A percentile compares a stretch with the other conserved stretches of the same genome.
Evolutionary conservation across 164 flowering plant species (phyloP).

Genomic region (grape (Vitis vinifera)): DNA sequence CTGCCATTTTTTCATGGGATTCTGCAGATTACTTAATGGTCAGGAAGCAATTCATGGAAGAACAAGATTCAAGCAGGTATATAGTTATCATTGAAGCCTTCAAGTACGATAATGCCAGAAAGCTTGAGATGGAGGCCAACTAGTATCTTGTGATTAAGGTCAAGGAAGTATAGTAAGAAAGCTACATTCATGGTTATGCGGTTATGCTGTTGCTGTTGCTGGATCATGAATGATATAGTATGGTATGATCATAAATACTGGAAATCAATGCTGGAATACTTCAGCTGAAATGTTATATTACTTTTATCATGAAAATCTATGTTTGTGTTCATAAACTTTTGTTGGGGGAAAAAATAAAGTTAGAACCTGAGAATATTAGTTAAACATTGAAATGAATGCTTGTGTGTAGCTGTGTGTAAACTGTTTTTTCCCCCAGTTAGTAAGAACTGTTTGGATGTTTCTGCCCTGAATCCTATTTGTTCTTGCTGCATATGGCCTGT

Average conservation of each 20-base stretch:
- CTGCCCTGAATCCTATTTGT: too few relatives aligned
- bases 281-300: background rate
- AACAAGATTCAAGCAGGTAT: background rate
- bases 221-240: background rate
- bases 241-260: background rate
- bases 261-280: background rate
- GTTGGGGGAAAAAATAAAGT: too few relatives aligned
- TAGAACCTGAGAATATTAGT: too few relatives aligned
- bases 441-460: too few relatives aligned
- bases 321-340: too few relatives aligned
- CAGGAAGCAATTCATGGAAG: background rate
- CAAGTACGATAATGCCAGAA: background rate
- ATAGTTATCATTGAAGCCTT: background rate
- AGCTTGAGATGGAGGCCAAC: background rate
- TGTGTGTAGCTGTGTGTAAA: too few relatives aligned
- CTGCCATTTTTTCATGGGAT: background rate
- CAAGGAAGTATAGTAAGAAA: background rate
- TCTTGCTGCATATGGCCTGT: too few relatives aligned
- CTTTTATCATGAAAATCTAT: background rate
- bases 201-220: background rate
- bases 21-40: background rate
- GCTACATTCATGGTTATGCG: background rate
- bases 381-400: too few relatives aligned
- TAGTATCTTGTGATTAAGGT: background rate
- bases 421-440: too few relatives aligned